A percentile compares a stretch with the other conserved stretches of the same genome.
These are phyloP conservation scores for Wickerhamiella shivajii DNA, from an alignment of 805 yeast species.

Conservation along the genomic window DNA sequence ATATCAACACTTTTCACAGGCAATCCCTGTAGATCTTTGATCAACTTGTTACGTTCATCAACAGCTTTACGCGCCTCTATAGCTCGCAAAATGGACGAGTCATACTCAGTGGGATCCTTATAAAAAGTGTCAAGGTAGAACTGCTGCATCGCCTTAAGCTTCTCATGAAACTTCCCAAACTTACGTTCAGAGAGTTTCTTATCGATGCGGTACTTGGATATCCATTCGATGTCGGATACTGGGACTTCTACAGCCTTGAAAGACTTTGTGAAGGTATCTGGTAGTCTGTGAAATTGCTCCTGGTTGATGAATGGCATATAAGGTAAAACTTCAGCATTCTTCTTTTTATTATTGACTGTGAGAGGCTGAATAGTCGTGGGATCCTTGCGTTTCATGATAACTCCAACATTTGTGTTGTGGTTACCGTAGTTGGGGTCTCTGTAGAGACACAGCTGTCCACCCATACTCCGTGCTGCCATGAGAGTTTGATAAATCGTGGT, in stretches of 20 bases:
- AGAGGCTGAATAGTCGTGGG: constrained; percentile 4
- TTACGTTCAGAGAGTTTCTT: background rate
- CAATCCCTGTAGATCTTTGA: constrained; percentile 2
- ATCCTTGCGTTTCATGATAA: constrained; percentile 3
- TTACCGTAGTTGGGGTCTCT: too few relatives aligned
- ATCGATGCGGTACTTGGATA: constrained; percentile 1
- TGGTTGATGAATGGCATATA: constrained; percentile 2
- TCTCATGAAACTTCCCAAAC: background rate
- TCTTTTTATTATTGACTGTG: background rate
- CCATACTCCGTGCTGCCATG: background rate
- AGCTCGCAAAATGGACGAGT: background rate
- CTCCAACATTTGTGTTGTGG: constrained; percentile 3
- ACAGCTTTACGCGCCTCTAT: constrained; percentile 3
- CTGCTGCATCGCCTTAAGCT: background rate
- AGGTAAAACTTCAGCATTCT: background rate
- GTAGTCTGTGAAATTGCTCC: constrained; percentile 1
- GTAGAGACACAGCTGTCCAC: constrained; percentile 3
- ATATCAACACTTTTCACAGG: background rate
- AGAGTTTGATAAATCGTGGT: constrained; percentile 5
- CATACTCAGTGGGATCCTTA: constrained; percentile 3
- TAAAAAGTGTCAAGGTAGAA: constrained; percentile 1
- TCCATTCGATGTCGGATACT: constrained; percentile 2
- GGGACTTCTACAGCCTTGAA: constrained; percentile 2
- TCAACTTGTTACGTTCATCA: constrained; percentile 1
- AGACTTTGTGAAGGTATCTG: background rate